Evolutionary conservation across 768 basidiomycete species (phyloP), one percentile per base, ranked within the genome.

Genomic region (Tulasnella sp.): DNA sequence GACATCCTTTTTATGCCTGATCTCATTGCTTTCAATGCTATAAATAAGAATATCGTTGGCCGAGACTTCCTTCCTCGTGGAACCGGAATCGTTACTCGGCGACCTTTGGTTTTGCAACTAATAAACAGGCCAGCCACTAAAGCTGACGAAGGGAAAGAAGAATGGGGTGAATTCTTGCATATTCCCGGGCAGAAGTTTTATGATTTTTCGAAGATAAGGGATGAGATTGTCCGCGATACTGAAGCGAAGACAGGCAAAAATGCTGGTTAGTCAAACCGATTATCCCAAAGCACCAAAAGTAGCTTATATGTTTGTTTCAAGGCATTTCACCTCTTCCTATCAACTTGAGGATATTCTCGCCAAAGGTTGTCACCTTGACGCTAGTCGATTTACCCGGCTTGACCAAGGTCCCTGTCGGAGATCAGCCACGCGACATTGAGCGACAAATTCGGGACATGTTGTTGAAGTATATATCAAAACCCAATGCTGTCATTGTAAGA

Each of bases 161-260:
- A 98, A 67, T 99, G 95, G 95, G 95, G 93, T 59, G 95, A 99
- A 67, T 99, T 99, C 74, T 72, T 98, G 22, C 90, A 91, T 61
- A 75, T 96, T 37, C 95, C 93, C 0, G 85, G 86, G 54, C 86
- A 98, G 70, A 99, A 98, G 69, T 93, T 98, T 69, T 87, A 82
- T 65, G 95, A 99, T 70, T 99, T 99, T 69, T 73, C 6, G 8
- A 93, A 95, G 73, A 95, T 98, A 63, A 74, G 93, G 54, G 88
- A 83, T 35, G 95, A 99, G 68, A 99, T 99, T 57, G 76, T 96
- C 31, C 80, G 81, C 56, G 95, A 99, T 65, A 99, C 95, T 0
- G 95, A 98, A 64, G 87, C 88, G 52, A 98, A 98, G 76, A 99
- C 95, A 0, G 95, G 95, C 53, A 86, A 85, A 66, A 99, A 99